phyloP scores from a whole-genome alignment of 2,329 filamentous ascomycete genomes.

The Beauveria pseudobassiana region DNA sequence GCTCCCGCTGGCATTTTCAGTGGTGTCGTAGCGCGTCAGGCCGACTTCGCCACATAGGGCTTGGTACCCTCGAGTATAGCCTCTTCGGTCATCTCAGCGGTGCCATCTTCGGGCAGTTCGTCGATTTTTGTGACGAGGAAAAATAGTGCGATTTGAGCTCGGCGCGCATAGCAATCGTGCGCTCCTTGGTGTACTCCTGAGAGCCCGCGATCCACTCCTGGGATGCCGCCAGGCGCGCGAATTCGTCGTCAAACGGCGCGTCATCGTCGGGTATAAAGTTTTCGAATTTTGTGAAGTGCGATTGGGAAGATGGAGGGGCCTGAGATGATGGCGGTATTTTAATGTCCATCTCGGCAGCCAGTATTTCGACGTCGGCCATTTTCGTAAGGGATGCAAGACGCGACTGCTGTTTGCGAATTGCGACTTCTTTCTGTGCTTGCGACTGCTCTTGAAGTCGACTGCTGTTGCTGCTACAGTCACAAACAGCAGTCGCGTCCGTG shows the following conservation, averaged over 20 bases:
- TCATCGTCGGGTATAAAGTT: constrained; percentile 22
- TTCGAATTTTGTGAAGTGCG: constrained; percentile 24
- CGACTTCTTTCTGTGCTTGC: too few species aligned
- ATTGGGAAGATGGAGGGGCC: constrained; percentile 19
- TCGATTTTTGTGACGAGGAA: constrained; percentile 14
- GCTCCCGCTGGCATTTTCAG: constrained; percentile 17
- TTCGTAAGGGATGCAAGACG: neutral
- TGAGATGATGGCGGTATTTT: constrained; percentile 15
- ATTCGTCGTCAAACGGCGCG: constrained; percentile 25
- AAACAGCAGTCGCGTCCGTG: neutral
- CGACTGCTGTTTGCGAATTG: neutral
- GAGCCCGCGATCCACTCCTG: constrained; percentile 23
- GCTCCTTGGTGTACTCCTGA: constrained; percentile 21
- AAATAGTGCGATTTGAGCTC: constrained; percentile 25
- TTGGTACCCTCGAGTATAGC: constrained; percentile 20
- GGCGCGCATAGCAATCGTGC: constrained; percentile 24
- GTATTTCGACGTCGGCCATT: neutral
- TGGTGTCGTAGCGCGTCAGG: constrained; percentile 15
- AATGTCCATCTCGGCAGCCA: neutral
- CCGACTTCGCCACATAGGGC: constrained; percentile 22
- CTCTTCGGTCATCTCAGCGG: constrained; percentile 1
- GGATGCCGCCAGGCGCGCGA: constrained; percentile 24
- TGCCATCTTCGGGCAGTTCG: neutral
- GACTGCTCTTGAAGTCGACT: too few species aligned
- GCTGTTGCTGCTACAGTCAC: too few species aligned